Percentiles rank a stretch among this genome's conserved stretches.
phyloP scores from a whole-genome alignment of 139 green algal species.

The Tetraselmis chui region DNA sequence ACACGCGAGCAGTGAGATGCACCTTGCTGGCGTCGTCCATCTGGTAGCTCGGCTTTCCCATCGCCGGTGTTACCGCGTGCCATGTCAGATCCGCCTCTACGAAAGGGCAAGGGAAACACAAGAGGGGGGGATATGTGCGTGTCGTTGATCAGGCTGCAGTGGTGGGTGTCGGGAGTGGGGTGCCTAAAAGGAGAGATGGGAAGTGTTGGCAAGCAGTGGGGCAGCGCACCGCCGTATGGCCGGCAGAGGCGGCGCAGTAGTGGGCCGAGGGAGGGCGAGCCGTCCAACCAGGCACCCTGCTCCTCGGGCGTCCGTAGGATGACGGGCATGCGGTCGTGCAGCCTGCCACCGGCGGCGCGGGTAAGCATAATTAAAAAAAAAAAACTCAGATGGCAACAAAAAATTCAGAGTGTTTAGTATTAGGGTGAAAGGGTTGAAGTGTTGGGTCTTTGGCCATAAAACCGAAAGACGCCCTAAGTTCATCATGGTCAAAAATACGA shows the following conservation, averaged over 20 bases:
- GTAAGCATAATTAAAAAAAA: too few relatives aligned
- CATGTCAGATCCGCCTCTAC: constrained; percentile 40
- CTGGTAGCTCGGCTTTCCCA: constrained; percentile 48
- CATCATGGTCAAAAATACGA: too few relatives aligned
- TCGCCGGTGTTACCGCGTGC: constrained; percentile 60
- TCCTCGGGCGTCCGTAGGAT: constrained; percentile 40
- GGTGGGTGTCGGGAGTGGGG: neutral
- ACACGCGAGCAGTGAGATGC: neutral
- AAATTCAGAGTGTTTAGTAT: too few relatives aligned
- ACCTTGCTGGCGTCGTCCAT: constrained; percentile 35
- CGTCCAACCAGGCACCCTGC: constrained; percentile 36
- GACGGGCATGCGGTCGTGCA: constrained; percentile 81
- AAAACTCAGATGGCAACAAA: too few relatives aligned
- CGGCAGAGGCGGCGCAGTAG: constrained; percentile 20
- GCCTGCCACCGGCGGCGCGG: constrained; percentile 21
- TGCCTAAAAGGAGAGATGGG: neutral
- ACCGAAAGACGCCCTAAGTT: too few relatives aligned
- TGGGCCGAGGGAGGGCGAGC: constrained; percentile 10
- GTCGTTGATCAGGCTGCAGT: neutral
- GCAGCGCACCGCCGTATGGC: constrained; percentile 44
- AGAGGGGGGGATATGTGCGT: too few relatives aligned
- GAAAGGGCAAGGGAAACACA: too few relatives aligned
- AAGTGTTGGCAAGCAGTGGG: too few relatives aligned
- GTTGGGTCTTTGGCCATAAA: too few relatives aligned
- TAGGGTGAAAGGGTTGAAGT: too few relatives aligned